A percentile compares a stretch with the other conserved stretches of the same genome.
phyloP scores from a whole-genome alignment of 208 protist genomes.

The Strigomonas culicis region DNA sequence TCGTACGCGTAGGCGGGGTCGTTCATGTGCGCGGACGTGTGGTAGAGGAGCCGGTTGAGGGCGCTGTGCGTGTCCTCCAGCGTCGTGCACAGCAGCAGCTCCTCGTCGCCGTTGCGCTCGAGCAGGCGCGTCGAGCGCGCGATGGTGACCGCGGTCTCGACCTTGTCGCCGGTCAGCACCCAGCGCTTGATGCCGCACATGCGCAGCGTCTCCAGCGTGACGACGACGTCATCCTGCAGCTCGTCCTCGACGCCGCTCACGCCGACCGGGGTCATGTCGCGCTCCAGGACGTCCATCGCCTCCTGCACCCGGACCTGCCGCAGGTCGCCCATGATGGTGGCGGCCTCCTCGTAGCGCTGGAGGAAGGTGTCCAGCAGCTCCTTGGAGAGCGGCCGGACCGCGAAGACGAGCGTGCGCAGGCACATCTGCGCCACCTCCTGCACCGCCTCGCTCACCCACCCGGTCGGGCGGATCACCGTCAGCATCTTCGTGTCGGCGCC shows the following conservation, averaged over 20 bases:
- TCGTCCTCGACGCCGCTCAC: slow-evolving; percentile 98
- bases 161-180: slow-evolving; percentile 99
- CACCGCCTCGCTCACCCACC: slow-evolving; percentile 97
- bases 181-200: slow-evolving; percentile 98
- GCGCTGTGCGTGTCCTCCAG: slow-evolving; percentile 27
- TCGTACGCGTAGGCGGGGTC: neutral
- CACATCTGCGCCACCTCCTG: slow-evolving; percentile 96
- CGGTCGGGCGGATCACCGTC: slow-evolving; percentile 75
- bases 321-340: slow-evolving; percentile 39
- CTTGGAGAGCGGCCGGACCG: slow-evolving; percentile 66
- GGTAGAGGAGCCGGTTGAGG: slow-evolving; percentile 32
- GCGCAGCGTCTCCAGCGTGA: slow-evolving; percentile 94
- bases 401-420: slow-evolving; percentile 94
- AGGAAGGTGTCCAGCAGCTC: slow-evolving; percentile 87
- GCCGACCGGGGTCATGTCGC: slow-evolving; percentile 88
- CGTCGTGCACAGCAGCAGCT: slow-evolving; percentile 43
- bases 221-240: slow-evolving; percentile 94
- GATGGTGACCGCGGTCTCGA: slow-evolving; percentile 96
- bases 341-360: slow-evolving; percentile 46
- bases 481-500: slow-evolving; percentile 95
- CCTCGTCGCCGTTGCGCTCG: slow-evolving; percentile 52
- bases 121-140: slow-evolving; percentile 91
- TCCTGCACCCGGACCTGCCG: slow-evolving; percentile 57
- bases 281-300: slow-evolving; percentile 81
- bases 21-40: neutral